Evolutionary conservation across 176 grass and related monocot genomes (phyloP).

Genomic region (Rhipidocladum racemiflorum): DNA sequence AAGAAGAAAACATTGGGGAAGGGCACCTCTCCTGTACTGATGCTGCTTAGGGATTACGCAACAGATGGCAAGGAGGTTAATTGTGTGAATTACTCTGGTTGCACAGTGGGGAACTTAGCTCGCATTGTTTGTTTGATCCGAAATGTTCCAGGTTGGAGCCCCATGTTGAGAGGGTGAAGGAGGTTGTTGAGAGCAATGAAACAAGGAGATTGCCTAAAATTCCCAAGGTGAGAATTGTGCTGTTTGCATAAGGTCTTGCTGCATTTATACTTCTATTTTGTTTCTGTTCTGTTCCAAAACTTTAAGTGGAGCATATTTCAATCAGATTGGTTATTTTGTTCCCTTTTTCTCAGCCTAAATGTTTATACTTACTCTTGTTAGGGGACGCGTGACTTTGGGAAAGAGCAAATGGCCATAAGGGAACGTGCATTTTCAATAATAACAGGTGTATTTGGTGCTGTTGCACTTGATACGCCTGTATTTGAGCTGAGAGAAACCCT

Average conservation of each 20-base stretch:
- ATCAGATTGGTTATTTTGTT: not conserved
- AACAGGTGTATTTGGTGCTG: slow-evolving; percentile 74
- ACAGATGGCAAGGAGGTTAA: slow-evolving; percentile 32
- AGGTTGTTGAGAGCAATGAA: slow-evolving; percentile 99
- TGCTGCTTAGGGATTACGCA: slow-evolving; percentile 60
- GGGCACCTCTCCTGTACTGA: slow-evolving; percentile 64
- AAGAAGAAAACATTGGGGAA: slow-evolving; percentile 96
- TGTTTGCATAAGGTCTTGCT: not conserved
- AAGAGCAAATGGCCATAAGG: slow-evolving; percentile 95
- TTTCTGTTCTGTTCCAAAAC: not conserved
- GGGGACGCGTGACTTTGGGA: slow-evolving; percentile 95
- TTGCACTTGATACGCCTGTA: slow-evolving; percentile 91
- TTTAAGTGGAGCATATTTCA: not conserved
- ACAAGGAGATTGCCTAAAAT: slow-evolving; percentile 97
- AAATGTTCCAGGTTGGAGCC: slow-evolving; percentile 53
- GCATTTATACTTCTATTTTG: not conserved
- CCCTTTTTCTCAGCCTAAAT: not conserved
- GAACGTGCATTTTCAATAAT: slow-evolving; percentile 92
- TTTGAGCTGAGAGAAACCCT: slow-evolving; percentile 98
- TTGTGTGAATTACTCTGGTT: slow-evolving; percentile 38
- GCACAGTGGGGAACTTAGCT: slow-evolving; percentile 52
- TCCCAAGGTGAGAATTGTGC: slow-evolving; percentile 67
- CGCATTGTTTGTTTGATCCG: slow-evolving; percentile 62
- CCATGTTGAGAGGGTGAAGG: slow-evolving; percentile 72
- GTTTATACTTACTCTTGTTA: slow-evolving; percentile 25